A percentile compares a stretch with the other conserved stretches of the same genome.
phyloP scores from a whole-genome alignment of 129 eudicot genomes.

The Flaveria robusta region DNA sequence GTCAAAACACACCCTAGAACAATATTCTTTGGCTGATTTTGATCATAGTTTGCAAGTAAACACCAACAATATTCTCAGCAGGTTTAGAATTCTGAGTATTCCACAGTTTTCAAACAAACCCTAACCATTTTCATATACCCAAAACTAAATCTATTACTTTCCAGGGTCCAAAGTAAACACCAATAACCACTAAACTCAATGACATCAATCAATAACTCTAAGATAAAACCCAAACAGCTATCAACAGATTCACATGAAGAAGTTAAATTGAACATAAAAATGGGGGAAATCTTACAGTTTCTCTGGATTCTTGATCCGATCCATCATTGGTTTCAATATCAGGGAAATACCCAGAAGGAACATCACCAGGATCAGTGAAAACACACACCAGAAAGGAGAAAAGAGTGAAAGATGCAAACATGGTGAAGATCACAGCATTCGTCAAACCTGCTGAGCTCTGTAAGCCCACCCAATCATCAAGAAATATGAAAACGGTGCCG shows the following conservation, averaged over 20 bases:
- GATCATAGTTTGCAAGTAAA: no score
- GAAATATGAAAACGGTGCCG: conserved; percentile 66
- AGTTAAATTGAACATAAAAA: not conserved
- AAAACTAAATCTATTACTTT: not conserved
- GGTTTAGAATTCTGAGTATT: not conserved
- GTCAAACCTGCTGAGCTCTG: conserved; percentile 58
- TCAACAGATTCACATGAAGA: not conserved
- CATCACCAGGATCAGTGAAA: conserved; percentile 71
- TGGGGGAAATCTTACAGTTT: conserved; percentile 44
- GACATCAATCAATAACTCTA: not conserved
- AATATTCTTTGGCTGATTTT: not conserved
- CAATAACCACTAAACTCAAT: not conserved
- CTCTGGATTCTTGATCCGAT: conserved; percentile 65
- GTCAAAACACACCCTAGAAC: not conserved
- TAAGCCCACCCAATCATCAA: conserved; percentile 65
- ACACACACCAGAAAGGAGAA: conserved; percentile 66
- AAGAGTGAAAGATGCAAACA: conserved; percentile 51
- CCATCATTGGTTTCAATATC: conserved; percentile 63
- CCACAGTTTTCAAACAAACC: not conserved
- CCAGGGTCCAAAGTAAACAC: no score
- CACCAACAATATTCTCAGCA: no score
- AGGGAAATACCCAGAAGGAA: conserved; percentile 69
- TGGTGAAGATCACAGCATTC: conserved; percentile 57
- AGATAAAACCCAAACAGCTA: not conserved
- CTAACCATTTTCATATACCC: not conserved